Evolutionary conservation across 2,329 filamentous ascomycete genomes (phyloP).

Genomic region (Talaromyces sp.): DNA sequence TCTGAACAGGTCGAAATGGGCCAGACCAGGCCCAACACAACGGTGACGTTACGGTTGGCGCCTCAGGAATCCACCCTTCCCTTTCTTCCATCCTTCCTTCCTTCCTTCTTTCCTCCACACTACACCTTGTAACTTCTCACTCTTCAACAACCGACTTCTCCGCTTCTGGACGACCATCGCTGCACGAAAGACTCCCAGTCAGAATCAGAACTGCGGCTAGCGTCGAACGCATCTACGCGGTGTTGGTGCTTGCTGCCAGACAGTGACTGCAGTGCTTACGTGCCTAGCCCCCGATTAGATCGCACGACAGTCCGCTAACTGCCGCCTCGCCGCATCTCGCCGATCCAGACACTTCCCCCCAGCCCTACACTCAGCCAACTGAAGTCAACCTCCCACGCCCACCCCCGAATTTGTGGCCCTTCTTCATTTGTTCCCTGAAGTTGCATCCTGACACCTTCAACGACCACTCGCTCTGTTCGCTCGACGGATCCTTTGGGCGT

Average conservation of each 20-base stretch:
- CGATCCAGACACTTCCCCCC: slow-evolving; percentile 16
- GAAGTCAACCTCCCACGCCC: neutral
- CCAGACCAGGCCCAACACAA: slow-evolving; percentile 19
- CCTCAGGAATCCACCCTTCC: slow-evolving; percentile 21
- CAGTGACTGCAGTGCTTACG: slow-evolving; percentile 13
- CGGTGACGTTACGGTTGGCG: slow-evolving; percentile 7
- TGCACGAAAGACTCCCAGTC: neutral
- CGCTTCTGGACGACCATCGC: neutral
- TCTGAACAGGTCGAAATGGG: neutral
- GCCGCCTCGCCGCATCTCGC: slow-evolving; percentile 13
- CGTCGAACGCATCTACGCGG: neutral
- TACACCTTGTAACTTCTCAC: neutral
- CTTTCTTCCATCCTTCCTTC: neutral
- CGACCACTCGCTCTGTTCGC: neutral
- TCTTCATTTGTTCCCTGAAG: slow-evolving; percentile 16
- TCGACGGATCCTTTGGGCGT: slow-evolving; percentile 11
- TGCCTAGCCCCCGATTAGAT: slow-evolving; percentile 17
- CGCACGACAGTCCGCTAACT: slow-evolving; percentile 5
- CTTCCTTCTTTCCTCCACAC: neutral
- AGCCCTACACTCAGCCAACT: slow-evolving; percentile 16
- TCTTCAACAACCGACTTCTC: neutral
- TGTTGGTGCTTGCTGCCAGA: slow-evolving; percentile 16
- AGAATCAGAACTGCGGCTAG: slow-evolving; percentile 4
- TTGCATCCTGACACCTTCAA: slow-evolving; percentile 4
- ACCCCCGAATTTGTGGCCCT: slow-evolving; percentile 20